phyloP scores from a whole-genome alignment of 179 eudicot species.

The Patellifolia procumbens region DNA sequence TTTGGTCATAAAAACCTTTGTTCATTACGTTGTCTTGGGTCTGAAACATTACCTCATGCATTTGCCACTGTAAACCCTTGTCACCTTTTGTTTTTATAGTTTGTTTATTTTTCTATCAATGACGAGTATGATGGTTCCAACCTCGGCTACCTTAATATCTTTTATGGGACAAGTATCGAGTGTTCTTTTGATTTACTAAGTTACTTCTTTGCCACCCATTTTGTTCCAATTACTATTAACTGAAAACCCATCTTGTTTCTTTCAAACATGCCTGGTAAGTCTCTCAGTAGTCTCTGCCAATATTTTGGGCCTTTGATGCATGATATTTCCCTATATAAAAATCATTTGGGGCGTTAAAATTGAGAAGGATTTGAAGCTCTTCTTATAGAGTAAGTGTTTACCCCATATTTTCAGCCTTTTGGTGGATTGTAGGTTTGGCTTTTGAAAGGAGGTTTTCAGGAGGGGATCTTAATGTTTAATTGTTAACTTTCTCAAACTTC shows the following conservation, averaged over 20 bases:
- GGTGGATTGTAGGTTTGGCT: slow-evolving; percentile 17
- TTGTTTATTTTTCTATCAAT: background rate
- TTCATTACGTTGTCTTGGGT: background rate
- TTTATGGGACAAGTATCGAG: background rate
- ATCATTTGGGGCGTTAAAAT: slow-evolving; percentile 3
- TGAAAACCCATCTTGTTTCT: background rate
- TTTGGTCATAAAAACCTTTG: background rate
- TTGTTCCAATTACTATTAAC: background rate
- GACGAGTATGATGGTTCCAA: background rate
- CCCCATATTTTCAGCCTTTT: background rate
- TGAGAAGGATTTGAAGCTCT: background rate
- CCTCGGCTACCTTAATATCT: too few relatives aligned
- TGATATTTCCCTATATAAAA: background rate
- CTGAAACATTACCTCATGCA: background rate
- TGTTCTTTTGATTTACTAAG: background rate
- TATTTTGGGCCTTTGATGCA: slow-evolving; percentile 4
- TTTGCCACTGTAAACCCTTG: too few relatives aligned
- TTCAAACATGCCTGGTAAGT: background rate
- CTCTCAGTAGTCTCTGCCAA: background rate
- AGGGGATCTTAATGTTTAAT: background rate
- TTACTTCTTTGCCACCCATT: background rate
- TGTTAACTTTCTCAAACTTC: background rate
- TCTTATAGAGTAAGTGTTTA: slow-evolving; percentile 3
- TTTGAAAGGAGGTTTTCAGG: background rate
- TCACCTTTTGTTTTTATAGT: background rate